Base-by-base conservation (phyloP, 2,329 filamentous ascomycete genomes). In the Cladophialophora immunda region DNA sequence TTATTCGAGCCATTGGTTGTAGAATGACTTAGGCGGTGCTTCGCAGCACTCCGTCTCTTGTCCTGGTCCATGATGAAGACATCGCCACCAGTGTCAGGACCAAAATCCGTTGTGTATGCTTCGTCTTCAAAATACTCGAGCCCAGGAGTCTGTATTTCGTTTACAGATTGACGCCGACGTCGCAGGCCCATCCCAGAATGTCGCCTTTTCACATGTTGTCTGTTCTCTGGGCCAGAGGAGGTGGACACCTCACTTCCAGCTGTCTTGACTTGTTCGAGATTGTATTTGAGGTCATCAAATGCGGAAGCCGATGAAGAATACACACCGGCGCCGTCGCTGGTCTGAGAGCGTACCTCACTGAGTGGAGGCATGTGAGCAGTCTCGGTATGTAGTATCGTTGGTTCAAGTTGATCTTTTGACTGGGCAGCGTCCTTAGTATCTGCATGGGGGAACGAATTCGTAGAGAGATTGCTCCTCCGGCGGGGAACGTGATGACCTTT, bases 121-220 rank as follows among this genome's bases (percentile, higher is more conserved):
- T 94, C 92, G 72, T 96, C 92, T 74, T 97, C 93, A 73, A 91
- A 94, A 73, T 94, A 97, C 76, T 97, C 90, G n/a, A 97, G 83
- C 69, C 92, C 86, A n/a, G 92, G 91, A 60, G 90, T 84, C 9
- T 87, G 84, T 27, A 75, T 79, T 13, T 90, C 86, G 19, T 85
- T 86, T 55, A 86, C 83, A 6, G 97, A 90, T 69, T 93, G 91
- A 64, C 86, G 82, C 27, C 92, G 90, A 74, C 91, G 90, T 66
- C 92, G 88, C 29, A 97, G 84, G 4, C 93, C 93, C 70, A 92
- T 92, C 57, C 93, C 94, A 5, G 93, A 97, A 78, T 96, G 95
- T 27, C 94, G 89, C 67, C 94, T 87, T 76, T 70, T 70, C 13
- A 71, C 62, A 36, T 64, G 61, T 17, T 65, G 25, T 47, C 68